Evolutionary conservation across 768 basidiomycete genomes (phyloP).

Genomic region (Trametes gibbosa): DNA sequence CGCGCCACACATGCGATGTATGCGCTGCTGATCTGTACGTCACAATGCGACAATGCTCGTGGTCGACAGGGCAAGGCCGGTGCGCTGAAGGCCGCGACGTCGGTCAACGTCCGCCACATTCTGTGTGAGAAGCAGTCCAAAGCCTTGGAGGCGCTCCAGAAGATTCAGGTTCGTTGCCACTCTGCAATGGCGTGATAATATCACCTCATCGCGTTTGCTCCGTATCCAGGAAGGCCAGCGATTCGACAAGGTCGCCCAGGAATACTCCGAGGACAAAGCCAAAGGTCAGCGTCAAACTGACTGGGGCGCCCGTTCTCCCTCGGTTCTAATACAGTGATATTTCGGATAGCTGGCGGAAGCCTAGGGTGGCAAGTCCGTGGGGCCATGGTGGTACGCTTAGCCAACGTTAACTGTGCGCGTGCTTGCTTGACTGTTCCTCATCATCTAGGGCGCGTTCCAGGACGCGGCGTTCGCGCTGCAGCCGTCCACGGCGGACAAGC

Average conservation of each 20-base stretch:
- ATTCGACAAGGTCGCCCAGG: constrained; percentile 87
- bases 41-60: neutral
- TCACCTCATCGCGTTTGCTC: no score
- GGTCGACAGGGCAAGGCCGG: constrained; percentile 47
- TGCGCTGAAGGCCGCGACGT: constrained; percentile 68
- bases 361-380: constrained; percentile 86
- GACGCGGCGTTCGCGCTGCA: constrained; percentile 82
- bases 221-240: constrained; percentile 60
- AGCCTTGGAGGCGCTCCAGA: constrained; percentile 73
- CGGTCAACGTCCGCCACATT: constrained; percentile 84
- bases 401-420: neutral
- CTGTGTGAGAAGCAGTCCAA: constrained; percentile 86
- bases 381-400: constrained; percentile 67
- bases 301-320: neutral
- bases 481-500: constrained; percentile 81
- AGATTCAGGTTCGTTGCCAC: constrained; percentile 61
- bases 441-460: constrained; percentile 63
- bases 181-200: no score
- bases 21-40: neutral
- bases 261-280: constrained; percentile 90
- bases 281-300: constrained; percentile 50
- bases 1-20: neutral
- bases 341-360: constrained; percentile 67
- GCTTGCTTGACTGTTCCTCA: neutral
- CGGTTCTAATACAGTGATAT: neutral